Evolutionary conservation across 2,329 filamentous ascomycete genomes (phyloP), one percentile per base, ranked within the genome.

Genomic region (Furcasterigmium furcatum): DNA sequence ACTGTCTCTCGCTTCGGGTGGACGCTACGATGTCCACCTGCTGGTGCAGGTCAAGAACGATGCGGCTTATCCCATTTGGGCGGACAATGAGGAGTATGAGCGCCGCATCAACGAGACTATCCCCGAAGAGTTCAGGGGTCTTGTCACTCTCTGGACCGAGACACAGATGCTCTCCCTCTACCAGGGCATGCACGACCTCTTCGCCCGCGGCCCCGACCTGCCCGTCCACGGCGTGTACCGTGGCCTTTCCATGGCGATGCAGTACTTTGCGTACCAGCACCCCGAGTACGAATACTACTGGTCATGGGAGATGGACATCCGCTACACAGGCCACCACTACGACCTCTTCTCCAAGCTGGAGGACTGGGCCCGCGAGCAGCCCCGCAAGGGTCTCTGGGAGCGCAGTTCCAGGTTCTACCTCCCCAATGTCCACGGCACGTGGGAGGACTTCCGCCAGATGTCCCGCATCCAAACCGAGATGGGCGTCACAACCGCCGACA

Each of bases 301-400:
- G 91, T 88, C 95, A 54, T 95, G 91, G 88, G 91, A 96, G 65
- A 92, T 95, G 85, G 91, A 96, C 58, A 82, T 91, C 38, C 84
- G 90, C 24, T 95, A 95, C 64, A 94, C 87, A 1, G 90, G 91
- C 29, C 90, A 96, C 66, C 92, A 88, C 70, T 91, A 87, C 53
- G 81, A 88, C 50, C 66, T 89, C 18, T 79, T 92, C 58, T 78
- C 82, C 53, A 85, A 85, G 59, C 70, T 90, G 30, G 77, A 81
- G 56, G 68, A 71, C 38, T 94, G 87, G 85, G 77, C 87, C 14
- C 80, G 76, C 52, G 68, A 79, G 39, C 88, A 94, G 65, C 88
- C 88, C 2, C 76, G 88, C 12, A 91, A 90, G 64, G 85, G 86
- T 1, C 73, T 92, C 0, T 94, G 88, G 88, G 88, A 92, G 61